Evolutionary conservation across 2,329 filamentous ascomycete species (phyloP).

Genomic region (Aspergillus cejpii): DNA sequence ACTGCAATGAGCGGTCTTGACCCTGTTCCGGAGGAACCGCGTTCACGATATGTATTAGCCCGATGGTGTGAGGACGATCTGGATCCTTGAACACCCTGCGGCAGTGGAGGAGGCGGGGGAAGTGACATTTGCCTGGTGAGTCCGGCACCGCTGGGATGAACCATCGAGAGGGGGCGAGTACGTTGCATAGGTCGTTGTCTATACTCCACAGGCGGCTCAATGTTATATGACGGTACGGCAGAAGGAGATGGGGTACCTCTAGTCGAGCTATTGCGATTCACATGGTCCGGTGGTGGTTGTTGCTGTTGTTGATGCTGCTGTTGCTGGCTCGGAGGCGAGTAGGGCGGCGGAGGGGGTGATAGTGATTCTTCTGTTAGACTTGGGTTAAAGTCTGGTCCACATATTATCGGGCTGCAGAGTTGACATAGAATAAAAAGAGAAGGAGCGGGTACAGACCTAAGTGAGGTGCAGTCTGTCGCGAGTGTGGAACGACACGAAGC

Average conservation of each 20-base stretch:
- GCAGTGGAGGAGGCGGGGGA: slow-evolving; percentile 34
- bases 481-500: slow-evolving; percentile 23
- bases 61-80: slow-evolving; percentile 33
- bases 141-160: slow-evolving; percentile 22
- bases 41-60: slow-evolving; percentile 21
- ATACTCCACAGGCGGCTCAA: slow-evolving; percentile 20
- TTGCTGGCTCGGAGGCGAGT: slow-evolving; percentile 33
- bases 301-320: slow-evolving; percentile 9
- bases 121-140: slow-evolving; percentile 27
- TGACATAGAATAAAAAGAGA: no score
- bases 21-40: slow-evolving; percentile 14
- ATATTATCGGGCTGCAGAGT: not conserved
- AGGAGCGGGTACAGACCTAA: slow-evolving; percentile 25
- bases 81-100: slow-evolving; percentile 23
- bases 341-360: slow-evolving; percentile 36
- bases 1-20: slow-evolving; percentile 18
- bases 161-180: slow-evolving; percentile 31
- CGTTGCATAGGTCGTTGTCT: slow-evolving; percentile 23
- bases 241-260: slow-evolving; percentile 16
- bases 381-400: slow-evolving; percentile 7
- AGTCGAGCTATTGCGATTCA: slow-evolving; percentile 9
- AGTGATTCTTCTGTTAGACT: slow-evolving; percentile 22
- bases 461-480: slow-evolving; percentile 23
- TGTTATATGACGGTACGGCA: slow-evolving; percentile 13
- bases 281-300: slow-evolving; percentile 16